Conservation (phyloP, 495 filamentous ascomycete species). For the Xylona heveae region DNA sequence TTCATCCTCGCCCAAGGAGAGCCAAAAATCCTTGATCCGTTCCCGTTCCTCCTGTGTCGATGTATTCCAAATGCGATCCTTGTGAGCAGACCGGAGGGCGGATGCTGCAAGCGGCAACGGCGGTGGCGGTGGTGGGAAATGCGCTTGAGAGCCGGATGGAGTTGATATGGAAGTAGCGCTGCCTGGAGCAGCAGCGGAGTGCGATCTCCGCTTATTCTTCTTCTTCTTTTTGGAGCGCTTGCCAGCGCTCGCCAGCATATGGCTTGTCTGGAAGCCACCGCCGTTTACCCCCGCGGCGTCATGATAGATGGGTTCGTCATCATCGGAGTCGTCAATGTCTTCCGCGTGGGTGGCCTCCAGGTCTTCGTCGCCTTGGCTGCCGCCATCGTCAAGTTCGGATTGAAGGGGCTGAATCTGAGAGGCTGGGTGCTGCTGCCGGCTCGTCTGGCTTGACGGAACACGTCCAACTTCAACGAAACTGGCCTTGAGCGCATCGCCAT, state of each 20-base stretch:
- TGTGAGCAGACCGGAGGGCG: constrained; percentile 17
- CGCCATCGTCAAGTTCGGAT: constrained; percentile 16
- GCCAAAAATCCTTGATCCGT: constrained; percentile 95
- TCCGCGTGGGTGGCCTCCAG: too few species aligned
- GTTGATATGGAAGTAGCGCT: constrained; percentile 4
- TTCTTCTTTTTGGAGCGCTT: constrained; percentile 7
- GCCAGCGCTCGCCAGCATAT: constrained; percentile 1
- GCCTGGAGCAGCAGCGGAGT: not conserved
- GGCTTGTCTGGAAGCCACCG: not conserved
- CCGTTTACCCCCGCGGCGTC: constrained; percentile 2
- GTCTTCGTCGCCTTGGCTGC: too few species aligned
- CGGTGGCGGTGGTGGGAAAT: constrained; percentile 8
- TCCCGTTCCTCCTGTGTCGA: constrained; percentile 82
- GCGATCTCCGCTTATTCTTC: constrained; percentile 3
- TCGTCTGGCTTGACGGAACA: too few species aligned
- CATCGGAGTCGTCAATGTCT: constrained; percentile 21
- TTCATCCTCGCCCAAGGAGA: constrained; percentile 87
- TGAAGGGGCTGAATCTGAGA: too few species aligned
- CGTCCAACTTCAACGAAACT: constrained; percentile 6
- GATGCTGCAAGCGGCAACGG: constrained; percentile 10
- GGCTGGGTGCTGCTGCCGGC: too few species aligned
- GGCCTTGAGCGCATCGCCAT: constrained; percentile 3
- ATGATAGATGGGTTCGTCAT: constrained; percentile 11
- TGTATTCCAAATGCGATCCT: constrained; percentile 94
- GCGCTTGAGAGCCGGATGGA: constrained; percentile 1